These are phyloP conservation scores for Mallotus nudiflorus DNA, from an alignment of 345 rosid genomes.

Conservation along the genomic window DNA sequence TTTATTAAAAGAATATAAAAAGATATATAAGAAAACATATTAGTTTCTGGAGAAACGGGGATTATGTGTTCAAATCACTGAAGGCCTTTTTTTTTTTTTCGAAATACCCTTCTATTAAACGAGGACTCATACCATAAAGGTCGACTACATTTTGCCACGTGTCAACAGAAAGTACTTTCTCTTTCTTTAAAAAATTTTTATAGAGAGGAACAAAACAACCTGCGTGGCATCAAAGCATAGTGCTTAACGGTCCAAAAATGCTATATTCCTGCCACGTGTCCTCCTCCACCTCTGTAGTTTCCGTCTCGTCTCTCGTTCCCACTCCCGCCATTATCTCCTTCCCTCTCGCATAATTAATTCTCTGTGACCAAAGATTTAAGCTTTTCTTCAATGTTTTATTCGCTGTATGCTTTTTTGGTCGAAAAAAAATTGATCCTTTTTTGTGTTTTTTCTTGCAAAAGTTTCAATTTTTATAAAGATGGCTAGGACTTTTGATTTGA, in stretches of 20 bases:
- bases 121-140: too few relatives aligned
- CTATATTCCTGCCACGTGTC: slow-evolving; percentile 13
- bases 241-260: not conserved
- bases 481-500: slow-evolving; percentile 33
- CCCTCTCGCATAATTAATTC: slow-evolving; percentile 46
- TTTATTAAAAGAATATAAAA: too few relatives aligned
- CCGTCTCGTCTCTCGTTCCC: not conserved
- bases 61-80: too few relatives aligned
- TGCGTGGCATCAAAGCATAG: slow-evolving; percentile 14
- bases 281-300: not conserved
- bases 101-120: too few relatives aligned
- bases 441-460: not conserved
- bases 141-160: too few relatives aligned
- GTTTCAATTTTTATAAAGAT: slow-evolving; percentile 23
- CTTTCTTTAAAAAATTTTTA: too few relatives aligned
- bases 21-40: too few relatives aligned
- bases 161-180: too few relatives aligned
- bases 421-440: not conserved
- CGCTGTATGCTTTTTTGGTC: too few relatives aligned
- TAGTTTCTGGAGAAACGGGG: too few relatives aligned
- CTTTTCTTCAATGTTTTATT: not conserved
- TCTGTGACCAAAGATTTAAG: not conserved
- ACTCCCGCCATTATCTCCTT: slow-evolving; percentile 69
- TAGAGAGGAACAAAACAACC: too few relatives aligned
- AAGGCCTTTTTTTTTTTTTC: too few relatives aligned